Base-by-base conservation (phyloP, 2,329 filamentous ascomycete species). In the Fusarium haematococcum region DNA sequence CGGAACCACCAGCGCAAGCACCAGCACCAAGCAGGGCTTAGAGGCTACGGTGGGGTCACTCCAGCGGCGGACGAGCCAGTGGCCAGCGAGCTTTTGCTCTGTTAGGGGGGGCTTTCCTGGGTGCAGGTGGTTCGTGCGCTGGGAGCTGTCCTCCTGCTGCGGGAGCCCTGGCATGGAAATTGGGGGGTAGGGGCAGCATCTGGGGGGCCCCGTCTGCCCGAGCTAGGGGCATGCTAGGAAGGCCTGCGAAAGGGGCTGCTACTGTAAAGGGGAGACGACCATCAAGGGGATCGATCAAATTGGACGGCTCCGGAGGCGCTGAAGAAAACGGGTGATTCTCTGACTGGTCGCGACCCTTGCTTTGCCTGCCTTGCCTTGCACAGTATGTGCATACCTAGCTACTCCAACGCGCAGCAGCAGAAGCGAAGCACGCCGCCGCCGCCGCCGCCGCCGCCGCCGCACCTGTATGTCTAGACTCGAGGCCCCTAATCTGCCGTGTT, bases 91-190 rank as follows among this genome's bases (percentile, higher is more conserved):
- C 50, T 54, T 58, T 41, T 50, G 45, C 48, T 35, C 32, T 27
- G 52, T 52, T 52, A 60, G 52, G 59, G 70, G 73, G 54, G 58
- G 41, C 25, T 50, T 63, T 43, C 66, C 43, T 58, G 33, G 43
- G 43, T 45, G 43, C 43, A 30, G 57, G 69, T 77, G 75, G 76
- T 73, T 75, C 73, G 74, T 77, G 75, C 75, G 65, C 68, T 72
- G 52, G 63, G 48, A 68, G 70, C 71, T 71, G 68, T 66, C 61
- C 62, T 63, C 70, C 57, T 75, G 63, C 69, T 78, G 75, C 73
- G 76, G 75, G 75, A 76, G 76, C 71, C 75, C 75, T 78, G 75
- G 75, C 74, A 75, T 77, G 69, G 75, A 75, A 78, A 75, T 76
- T 76, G 76, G 76, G 76, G 60, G 61, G 68, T 30, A 62, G 67